These are phyloP conservation scores for Casuarina equisetifolia DNA, from an alignment of 306 rosid species.

Conservation along the genomic window DNA sequence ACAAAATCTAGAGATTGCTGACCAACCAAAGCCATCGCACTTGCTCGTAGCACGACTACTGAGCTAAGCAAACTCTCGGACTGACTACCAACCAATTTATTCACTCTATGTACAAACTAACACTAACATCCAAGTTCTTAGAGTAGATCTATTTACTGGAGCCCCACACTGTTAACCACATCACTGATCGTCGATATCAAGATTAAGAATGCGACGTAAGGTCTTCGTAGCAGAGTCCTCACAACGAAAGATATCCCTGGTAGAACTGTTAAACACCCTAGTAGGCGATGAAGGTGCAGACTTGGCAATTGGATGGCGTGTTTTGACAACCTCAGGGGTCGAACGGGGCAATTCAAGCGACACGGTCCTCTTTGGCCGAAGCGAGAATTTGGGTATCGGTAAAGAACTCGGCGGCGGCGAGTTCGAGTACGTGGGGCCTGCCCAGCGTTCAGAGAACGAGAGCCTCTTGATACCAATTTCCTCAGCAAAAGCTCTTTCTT, in stretches of 20 bases:
- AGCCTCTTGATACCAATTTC: conserved; percentile 32
- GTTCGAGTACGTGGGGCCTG: conserved; percentile 93
- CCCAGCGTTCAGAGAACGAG: conserved; percentile 83
- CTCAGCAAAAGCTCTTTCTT: conserved; percentile 36
- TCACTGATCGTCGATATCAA: conserved; percentile 51
- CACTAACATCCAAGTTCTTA: conserved; percentile 26
- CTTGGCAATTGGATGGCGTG: conserved; percentile 50
- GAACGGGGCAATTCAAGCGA: conserved; percentile 61
- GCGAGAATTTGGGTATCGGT: conserved; percentile 83
- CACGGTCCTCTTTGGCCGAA: conserved; percentile 61
- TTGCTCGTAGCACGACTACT: conserved; percentile 32
- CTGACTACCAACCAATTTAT: conserved; percentile 42
- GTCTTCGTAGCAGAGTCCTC: conserved; percentile 68
- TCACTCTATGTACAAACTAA: conserved; percentile 47
- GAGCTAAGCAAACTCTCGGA: conserved; percentile 39
- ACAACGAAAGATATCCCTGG: conserved; percentile 40
- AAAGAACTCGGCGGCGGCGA: conserved; percentile 91
- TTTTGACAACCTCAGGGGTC: conserved; percentile 38
- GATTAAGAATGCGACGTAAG: conserved; percentile 72
- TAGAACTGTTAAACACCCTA: conserved; percentile 38
- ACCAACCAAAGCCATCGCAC: conserved; percentile 39
- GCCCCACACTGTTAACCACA: conserved; percentile 22
- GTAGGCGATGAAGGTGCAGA: conserved; percentile 65
- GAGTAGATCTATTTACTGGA: conserved; percentile 49
- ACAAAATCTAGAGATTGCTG: conserved; percentile 29